phyloP scores from a whole-genome alignment of 2,329 filamentous ascomycete species.

The Exophiala sideris region DNA sequence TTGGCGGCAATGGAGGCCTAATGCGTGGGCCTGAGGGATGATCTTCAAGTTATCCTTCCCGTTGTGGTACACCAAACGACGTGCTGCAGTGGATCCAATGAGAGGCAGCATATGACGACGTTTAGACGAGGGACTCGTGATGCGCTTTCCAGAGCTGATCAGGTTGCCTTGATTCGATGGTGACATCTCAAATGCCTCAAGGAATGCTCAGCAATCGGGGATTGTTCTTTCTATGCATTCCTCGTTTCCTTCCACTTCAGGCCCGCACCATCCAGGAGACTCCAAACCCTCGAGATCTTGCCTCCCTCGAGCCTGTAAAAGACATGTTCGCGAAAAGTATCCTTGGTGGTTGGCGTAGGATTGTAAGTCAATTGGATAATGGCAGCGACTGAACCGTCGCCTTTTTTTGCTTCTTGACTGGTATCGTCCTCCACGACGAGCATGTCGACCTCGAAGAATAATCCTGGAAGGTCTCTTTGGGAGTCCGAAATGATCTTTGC shows the following conservation, averaged over 20 bases:
- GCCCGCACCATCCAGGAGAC: slow-evolving; percentile 16
- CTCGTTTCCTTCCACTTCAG: slow-evolving; percentile 11
- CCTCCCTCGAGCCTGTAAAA: slow-evolving; percentile 17
- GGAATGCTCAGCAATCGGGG: too few species aligned
- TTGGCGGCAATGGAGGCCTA: too few species aligned
- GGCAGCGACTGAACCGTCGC: slow-evolving; percentile 10
- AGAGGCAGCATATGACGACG: too few species aligned
- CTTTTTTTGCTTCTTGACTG: neutral
- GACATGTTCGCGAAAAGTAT: slow-evolving; percentile 18
- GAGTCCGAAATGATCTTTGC: slow-evolving; percentile 12
- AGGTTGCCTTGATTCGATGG: too few species aligned
- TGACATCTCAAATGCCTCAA: too few species aligned
- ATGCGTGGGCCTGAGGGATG: too few species aligned
- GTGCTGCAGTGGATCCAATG: too few species aligned
- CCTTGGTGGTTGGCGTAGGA: neutral
- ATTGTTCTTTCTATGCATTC: neutral
- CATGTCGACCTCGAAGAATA: slow-evolving; percentile 17
- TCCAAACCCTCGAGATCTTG: slow-evolving; percentile 20
- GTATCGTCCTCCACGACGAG: slow-evolving; percentile 14
- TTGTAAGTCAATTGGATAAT: slow-evolving; percentile 15
- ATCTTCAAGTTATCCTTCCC: too few species aligned
- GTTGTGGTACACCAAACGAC: too few species aligned
- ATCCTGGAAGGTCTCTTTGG: slow-evolving; percentile 6
- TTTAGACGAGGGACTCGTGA: too few species aligned
- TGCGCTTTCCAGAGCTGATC: too few species aligned